Percentiles rank a stretch among this genome's conserved stretches.
Evolutionary conservation across 345 rosid genomes (phyloP).

Genomic region (Excoecaria cochinchinensis): DNA sequence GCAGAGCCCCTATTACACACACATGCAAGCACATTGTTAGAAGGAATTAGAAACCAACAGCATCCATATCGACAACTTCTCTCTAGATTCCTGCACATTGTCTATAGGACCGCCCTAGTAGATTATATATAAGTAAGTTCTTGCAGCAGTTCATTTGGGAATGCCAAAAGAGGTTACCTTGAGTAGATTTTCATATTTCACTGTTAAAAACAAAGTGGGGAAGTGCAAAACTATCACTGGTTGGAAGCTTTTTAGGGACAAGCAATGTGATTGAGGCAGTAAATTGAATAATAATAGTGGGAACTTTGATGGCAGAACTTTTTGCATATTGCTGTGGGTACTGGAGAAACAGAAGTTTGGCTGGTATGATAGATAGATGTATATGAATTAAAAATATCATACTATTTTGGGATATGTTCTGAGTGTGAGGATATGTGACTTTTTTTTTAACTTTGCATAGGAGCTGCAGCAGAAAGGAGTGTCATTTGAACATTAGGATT

Average conservation of each 20-base stretch:
- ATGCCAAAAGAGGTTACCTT: no score
- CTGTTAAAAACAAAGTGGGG: no score
- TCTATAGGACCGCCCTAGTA: no score
- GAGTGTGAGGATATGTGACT: not conserved
- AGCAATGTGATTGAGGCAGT: not conserved
- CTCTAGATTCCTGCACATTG: no score
- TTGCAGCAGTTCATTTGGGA: no score
- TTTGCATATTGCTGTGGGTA: not conserved
- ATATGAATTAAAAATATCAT: not conserved
- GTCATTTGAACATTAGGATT: not conserved
- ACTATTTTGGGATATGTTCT: not conserved
- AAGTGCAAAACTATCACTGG: not conserved
- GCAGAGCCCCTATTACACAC: no score
- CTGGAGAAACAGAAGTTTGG: not conserved
- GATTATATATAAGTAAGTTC: no score
- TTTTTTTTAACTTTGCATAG: not conserved
- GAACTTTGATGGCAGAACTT: not conserved
- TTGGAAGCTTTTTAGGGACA: not conserved
- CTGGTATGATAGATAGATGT: not conserved
- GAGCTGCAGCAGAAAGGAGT: not conserved
- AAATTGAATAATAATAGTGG: not conserved
- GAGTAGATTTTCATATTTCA: no score
- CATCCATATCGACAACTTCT: no score
- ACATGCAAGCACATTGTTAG: no score
- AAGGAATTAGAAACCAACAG: no score